Base-by-base conservation (phyloP, 441 rosid species). In the Isatis lusitanica region DNA sequence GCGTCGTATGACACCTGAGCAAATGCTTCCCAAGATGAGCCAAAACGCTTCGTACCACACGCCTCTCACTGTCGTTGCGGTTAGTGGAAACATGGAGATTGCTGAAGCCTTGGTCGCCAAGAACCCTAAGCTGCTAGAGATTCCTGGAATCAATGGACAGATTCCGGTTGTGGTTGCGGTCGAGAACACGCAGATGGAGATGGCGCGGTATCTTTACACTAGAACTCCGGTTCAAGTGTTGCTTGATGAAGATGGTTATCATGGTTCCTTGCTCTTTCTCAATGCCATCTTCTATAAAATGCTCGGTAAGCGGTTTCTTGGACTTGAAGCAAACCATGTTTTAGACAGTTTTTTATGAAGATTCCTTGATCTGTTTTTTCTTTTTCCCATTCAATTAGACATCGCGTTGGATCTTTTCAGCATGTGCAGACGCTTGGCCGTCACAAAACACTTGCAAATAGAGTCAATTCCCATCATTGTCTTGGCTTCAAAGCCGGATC, bases 121-220 rank as follows among this genome's bases (percentile, higher is more conserved):
- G 71, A 83, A 77, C 65, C 51, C 65, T 35, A 70, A 75, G 3
- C 42, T 86, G 58, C 57, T 82, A 35, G 62, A 53, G 16, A 82
- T 82, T 71, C 43, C 81, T 28, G 81, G 86, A 30, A 35, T 38
- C 33, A 11, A 58, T 30, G 76, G 70, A 0, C 51, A 43, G 46
- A 73, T 86, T 28, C 87, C 90, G 0, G 76, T 85, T 15, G 80
- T 79, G 39, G 82, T 71, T 11, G 88, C 90, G 6, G 83, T 84
- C 26, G 71, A 75, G 0, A 56, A 74, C 36, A 81, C 82, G 3
- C 83, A 83, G 40, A 78, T 56, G 71, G 85, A 82, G 6, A 65
- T 77, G 72, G 84, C 81, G 58, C 58, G 64, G 18, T 83, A 82
- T 77, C 85, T 86, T 38, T 86, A 86, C 74, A 13, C 59, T 3